These are phyloP conservation scores for Globisporangium heterothallicum DNA, from an alignment of 352 stramenopile species.

Conservation along the genomic window DNA sequence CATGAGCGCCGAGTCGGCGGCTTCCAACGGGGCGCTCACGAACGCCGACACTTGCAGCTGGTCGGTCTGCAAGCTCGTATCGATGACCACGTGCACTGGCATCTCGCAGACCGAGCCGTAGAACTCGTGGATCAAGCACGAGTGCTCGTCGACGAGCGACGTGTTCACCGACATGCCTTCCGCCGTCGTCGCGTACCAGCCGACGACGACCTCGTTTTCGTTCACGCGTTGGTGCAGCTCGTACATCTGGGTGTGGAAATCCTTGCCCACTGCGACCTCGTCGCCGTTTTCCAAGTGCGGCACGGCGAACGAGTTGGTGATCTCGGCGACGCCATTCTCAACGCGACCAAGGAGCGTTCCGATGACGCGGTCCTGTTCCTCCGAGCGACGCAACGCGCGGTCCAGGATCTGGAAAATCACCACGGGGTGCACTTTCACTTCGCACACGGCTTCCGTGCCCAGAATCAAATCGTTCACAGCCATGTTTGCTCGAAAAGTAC, in stretches of 20 bases:
- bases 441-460: conserved; percentile 72
- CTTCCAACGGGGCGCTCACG: conserved; percentile 83
- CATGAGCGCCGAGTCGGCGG: conserved; percentile 87
- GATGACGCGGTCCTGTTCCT: conserved; percentile 94
- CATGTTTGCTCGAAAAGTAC: conserved; percentile 12
- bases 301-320: conserved; percentile 96
- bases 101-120: conserved; percentile 92
- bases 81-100: conserved; percentile 93
- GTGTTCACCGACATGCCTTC: conserved; percentile 25
- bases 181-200: conserved; percentile 93
- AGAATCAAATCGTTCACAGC: conserved; percentile 55
- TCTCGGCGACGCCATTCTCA: conserved; percentile 82
- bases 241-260: conserved; percentile 98
- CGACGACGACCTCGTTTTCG: conserved; percentile 92
- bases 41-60: conserved; percentile 90
- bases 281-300: conserved; percentile 95
- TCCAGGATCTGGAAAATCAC: conserved; percentile 97
- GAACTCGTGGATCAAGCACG: conserved; percentile 97
- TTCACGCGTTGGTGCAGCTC: conserved; percentile 94
- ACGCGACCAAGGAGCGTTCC: conserved; percentile 93
- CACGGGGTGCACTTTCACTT: conserved; percentile 92
- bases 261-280: conserved; percentile 96
- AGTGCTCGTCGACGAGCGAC: conserved; percentile 90
- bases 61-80: conserved; percentile 84
- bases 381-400: conserved; percentile 91